phyloP scores from a whole-genome alignment of 78 protist species.

The Dictyostelium brefeldianum region DNA sequence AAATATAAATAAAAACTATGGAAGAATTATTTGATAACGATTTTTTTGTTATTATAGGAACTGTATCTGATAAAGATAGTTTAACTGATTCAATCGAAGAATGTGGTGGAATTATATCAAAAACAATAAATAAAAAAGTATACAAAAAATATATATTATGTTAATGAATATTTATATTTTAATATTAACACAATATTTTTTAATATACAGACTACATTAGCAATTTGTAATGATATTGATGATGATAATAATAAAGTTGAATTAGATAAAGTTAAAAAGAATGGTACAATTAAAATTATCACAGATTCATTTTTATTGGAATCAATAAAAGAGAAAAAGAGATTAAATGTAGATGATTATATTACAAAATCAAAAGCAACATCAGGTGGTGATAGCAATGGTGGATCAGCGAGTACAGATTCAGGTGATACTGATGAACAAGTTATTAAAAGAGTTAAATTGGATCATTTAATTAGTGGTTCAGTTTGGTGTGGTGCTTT shows the following conservation, averaged over 20 bases:
- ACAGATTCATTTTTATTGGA: constrained; percentile 13
- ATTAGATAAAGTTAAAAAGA: background rate
- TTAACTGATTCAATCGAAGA: constrained; percentile 12
- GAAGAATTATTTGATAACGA: constrained; percentile 27
- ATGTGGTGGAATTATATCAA: constrained; percentile 23
- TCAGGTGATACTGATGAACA: background rate
- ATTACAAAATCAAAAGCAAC: constrained; percentile 4
- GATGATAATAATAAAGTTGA: constrained; percentile 10
- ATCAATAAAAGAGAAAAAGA: constrained; percentile 26
- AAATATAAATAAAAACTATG: background rate
- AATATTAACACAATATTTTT: background rate
- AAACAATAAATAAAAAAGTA: constrained; percentile 33
- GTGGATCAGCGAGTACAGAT: background rate
- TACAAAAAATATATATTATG: background rate
- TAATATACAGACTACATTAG: background rate
- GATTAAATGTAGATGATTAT: constrained; percentile 34
- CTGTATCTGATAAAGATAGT: background rate
- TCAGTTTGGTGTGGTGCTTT: constrained; percentile 49
- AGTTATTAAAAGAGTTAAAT: background rate
- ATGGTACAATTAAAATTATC: background rate
- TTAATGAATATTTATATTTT: background rate
- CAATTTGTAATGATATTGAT: constrained; percentile 39
- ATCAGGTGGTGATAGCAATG: background rate
- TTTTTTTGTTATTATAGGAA: constrained; percentile 17
- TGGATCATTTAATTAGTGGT: background rate